A percentile compares a stretch with the other conserved stretches of the same genome.
Evolutionary conservation across 306 rosid species (phyloP).

Genomic region (Castanopsis chinensis): DNA sequence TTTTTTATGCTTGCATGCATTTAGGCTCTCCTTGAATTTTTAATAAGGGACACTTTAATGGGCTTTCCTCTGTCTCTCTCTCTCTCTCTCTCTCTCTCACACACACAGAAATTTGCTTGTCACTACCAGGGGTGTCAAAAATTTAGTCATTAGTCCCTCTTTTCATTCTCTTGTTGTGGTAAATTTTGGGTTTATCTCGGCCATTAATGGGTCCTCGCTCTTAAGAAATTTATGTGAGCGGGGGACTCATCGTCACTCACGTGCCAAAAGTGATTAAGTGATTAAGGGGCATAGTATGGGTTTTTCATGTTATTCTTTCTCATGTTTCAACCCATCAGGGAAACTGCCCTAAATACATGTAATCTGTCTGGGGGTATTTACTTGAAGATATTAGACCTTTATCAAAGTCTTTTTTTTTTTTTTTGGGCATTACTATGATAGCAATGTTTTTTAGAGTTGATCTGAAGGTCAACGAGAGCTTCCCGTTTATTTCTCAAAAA

Average conservation of each 20-base stretch:
- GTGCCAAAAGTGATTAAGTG: not conserved
- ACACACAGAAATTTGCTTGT: not conserved
- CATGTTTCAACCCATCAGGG: not conserved
- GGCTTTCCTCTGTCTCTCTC: not conserved
- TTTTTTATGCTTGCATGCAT: too few relatives aligned
- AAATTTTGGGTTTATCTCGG: not conserved
- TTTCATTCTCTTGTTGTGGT: not conserved
- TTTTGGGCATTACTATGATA: not conserved
- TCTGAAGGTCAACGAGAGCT: conserved; percentile 72
- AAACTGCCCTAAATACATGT: not conserved
- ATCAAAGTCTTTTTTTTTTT: not conserved
- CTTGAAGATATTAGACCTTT: not conserved
- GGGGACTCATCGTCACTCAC: not conserved
- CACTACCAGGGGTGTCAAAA: not conserved
- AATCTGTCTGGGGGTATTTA: not conserved
- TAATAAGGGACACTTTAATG: not conserved
- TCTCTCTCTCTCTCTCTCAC: too few relatives aligned
- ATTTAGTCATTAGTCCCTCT: not conserved
- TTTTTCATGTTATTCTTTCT: not conserved
- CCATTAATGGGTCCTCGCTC: not conserved
- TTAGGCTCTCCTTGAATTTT: too few relatives aligned
- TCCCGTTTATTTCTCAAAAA: too few relatives aligned
- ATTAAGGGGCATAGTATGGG: not conserved
- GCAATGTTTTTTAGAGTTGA: not conserved
- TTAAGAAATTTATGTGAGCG: not conserved